phyloP scores from a whole-genome alignment of 306 rosid genomes.

The Urtica urens region DNA sequence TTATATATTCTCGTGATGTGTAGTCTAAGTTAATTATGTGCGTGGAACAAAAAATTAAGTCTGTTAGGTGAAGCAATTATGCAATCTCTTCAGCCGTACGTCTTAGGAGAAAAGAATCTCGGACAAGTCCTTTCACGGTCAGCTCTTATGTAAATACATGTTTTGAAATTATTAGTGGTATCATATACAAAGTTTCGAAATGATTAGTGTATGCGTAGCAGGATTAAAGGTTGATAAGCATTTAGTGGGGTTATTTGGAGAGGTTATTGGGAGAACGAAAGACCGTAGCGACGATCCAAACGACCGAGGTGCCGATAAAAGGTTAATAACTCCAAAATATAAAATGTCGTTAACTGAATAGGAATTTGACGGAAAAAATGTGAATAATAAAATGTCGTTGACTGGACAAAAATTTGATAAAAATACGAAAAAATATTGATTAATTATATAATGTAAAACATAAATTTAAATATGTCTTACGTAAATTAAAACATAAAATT shows the following conservation, averaged over 20 bases:
- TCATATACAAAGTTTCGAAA: background rate
- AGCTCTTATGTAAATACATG: background rate
- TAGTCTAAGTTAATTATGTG: background rate
- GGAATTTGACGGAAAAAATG: too few relatives aligned
- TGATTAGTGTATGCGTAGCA: slow-evolving; percentile 1
- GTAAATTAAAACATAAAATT: too few relatives aligned
- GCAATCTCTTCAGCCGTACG: slow-evolving; percentile 72
- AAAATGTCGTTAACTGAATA: too few relatives aligned
- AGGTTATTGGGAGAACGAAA: slow-evolving; percentile 64
- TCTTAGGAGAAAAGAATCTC: slow-evolving; percentile 59
- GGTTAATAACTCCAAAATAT: too few relatives aligned
- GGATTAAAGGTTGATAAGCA: slow-evolving; percentile 47
- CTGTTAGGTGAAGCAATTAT: slow-evolving; percentile 51
- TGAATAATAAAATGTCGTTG: too few relatives aligned
- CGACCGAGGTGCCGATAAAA: too few relatives aligned
- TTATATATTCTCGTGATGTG: background rate
- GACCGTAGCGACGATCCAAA: too few relatives aligned
- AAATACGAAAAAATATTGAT: too few relatives aligned
- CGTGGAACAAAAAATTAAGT: slow-evolving; percentile 18
- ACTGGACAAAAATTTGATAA: too few relatives aligned
- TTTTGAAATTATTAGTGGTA: background rate
- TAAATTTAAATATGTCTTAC: too few relatives aligned
- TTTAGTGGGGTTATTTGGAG: slow-evolving; percentile 53
- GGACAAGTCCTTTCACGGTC: slow-evolving; percentile 35
- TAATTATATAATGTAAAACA: too few relatives aligned